Percentiles rank a stretch among this genome's conserved stretches.
These are phyloP conservation scores for Cladosporium austrohemisphaericum DNA, from an alignment of 2,329 filamentous ascomycete genomes.

Conservation along the genomic window DNA sequence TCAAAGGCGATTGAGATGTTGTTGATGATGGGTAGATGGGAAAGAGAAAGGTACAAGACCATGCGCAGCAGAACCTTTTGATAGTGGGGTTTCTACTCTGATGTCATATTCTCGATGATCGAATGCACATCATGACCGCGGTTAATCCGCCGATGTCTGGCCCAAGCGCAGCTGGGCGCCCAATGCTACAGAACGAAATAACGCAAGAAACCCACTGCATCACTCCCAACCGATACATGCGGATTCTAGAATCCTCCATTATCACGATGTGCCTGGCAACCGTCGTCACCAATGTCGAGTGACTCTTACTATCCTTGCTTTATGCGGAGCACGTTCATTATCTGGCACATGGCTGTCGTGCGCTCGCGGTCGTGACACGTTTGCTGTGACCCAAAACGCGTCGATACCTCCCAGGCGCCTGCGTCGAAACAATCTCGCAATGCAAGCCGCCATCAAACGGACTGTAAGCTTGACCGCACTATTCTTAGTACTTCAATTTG, in stretches of 20 bases:
- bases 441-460: too few species aligned
- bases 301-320: too few species aligned
- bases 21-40: conserved; percentile 5
- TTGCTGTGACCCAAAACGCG: too few species aligned
- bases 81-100: conserved; percentile 9
- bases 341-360: too few species aligned
- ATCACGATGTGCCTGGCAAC: too few species aligned
- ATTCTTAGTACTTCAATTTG: too few species aligned
- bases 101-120: conserved; percentile 13
- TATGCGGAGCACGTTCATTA: too few species aligned
- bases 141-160: conserved; percentile 1
- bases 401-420: too few species aligned
- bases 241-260: conserved; percentile 12
- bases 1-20: neutral
- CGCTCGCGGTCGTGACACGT: too few species aligned
- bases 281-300: too few species aligned
- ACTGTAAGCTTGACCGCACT: too few species aligned
- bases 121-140: conserved; percentile 8
- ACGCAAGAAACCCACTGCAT: conserved; percentile 5
- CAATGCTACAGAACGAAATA: conserved; percentile 8
- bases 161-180: neutral
- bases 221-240: conserved; percentile 6
- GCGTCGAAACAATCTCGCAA: too few species aligned
- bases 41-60: conserved; percentile 10
- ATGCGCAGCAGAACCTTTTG: conserved; percentile 7